Conservation (phyloP, 1,284 basidiomycete genomes). For the Sporisorium sorghi region DNA sequence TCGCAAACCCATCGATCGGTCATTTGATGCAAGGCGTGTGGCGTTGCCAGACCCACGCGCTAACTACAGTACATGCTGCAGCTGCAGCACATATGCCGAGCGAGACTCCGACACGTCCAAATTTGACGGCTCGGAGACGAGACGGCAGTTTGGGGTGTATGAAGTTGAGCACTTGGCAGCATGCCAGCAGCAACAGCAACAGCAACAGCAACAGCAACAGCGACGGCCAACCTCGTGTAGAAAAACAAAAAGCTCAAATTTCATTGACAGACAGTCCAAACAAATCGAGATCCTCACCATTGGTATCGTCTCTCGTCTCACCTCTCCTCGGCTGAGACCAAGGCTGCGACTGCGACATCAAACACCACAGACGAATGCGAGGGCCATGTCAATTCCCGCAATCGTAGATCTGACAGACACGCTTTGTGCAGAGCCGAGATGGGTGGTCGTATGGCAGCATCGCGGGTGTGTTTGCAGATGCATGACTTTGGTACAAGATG, state of each 20-base stretch:
- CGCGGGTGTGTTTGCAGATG: too few relatives aligned
- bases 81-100: neutral
- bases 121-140: constrained; percentile 8
- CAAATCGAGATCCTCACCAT: neutral
- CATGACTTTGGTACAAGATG: too few relatives aligned
- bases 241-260: neutral
- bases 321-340: neutral
- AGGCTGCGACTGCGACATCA: neutral
- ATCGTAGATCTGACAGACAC: neutral
- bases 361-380: neutral
- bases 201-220: too few relatives aligned
- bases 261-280: neutral
- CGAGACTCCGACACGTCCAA: constrained; percentile 1
- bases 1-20: too few relatives aligned
- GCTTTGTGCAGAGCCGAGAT: too few relatives aligned
- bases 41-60: neutral
- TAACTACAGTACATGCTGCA: neutral
- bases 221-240: too few relatives aligned
- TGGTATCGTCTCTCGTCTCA: neutral
- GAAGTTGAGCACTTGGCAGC: too few relatives aligned
- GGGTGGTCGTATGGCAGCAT: too few relatives aligned
- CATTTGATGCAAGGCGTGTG: too few relatives aligned
- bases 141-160: too few relatives aligned
- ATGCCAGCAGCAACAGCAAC: too few relatives aligned
- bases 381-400: constrained; percentile 1